Evolutionary conservation across 2,329 filamentous ascomycete genomes (phyloP), one percentile per base, ranked within the genome.

Genomic region (Colletotrichum navitas): DNA sequence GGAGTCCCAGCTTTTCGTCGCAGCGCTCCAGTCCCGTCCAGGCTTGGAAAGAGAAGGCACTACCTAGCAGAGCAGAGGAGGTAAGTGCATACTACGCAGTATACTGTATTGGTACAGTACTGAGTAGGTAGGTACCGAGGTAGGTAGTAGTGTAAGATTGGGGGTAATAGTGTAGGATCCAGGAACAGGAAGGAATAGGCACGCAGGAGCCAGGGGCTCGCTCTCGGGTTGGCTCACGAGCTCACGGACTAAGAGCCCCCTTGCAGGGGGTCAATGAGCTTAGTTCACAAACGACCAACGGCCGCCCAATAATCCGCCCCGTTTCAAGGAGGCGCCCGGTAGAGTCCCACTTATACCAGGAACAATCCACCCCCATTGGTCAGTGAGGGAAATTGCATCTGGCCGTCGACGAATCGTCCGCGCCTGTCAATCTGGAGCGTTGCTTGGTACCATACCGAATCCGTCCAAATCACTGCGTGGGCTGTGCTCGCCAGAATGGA

Each of bases 401-500:
- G 61, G 41, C 58, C 62, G 67, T 71, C 66, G 67, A 72, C 70
- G 70, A 72, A 72, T 72, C 66, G 58, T 24, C 56, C 43, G 14
- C 26, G 70, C 67, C 67, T 71, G 70, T 72, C 66, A 72, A 68
- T 72, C 66, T 60, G 65, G 65, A 52, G 26, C 69, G 54, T 63
- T 64, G 59, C 69, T 54, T 54, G 47, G 24, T 8, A 41, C 39
- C 26, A 43, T 63, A 14, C 61, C 47, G 39, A 54, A 63, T 63
- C 34, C 26, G 60, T 63, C 45, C 54, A 51, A 63, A 51, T 64
- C 34, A 39, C 59, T 64, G 47, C 47, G 49, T 54, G 54, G 68
- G 69, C 69, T 69, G 65, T 72, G 69, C 69, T 69, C 32, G 54
- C 59, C 65, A 68, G 60, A 68, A 64, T 72, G 65, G 65, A 68